Evolutionary conservation across 129 eudicot genomes (phyloP).

Genomic region (Tagetes erecta): DNA sequence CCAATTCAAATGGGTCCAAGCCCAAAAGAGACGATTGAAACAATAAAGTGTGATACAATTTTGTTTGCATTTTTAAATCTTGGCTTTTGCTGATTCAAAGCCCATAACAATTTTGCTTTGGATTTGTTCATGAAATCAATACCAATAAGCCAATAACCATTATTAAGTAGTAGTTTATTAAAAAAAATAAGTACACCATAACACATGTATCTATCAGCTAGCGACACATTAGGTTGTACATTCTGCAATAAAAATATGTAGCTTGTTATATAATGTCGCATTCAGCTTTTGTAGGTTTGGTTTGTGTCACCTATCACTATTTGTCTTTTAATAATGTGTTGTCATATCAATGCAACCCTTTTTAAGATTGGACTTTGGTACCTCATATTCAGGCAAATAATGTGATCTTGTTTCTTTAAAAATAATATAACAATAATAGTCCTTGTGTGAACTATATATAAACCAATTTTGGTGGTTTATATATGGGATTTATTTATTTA

Average conservation of each 20-base stretch:
- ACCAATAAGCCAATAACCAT: neutral
- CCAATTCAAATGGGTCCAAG: neutral
- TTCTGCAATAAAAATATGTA: neutral
- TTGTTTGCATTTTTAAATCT: neutral
- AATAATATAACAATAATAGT: too few species aligned
- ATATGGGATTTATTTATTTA: too few species aligned
- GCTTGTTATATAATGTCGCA: neutral
- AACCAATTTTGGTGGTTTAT: too few species aligned
- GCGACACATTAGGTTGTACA: neutral
- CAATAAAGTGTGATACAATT: neutral
- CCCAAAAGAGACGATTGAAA: neutral
- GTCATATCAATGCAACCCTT: neutral
- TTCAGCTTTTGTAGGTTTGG: constrained; percentile 15
- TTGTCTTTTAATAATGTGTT: constrained; percentile 17
- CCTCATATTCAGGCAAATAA: neutral
- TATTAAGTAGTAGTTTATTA: neutral
- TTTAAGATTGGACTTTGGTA: neutral
- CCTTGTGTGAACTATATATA: too few species aligned
- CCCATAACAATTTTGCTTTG: neutral
- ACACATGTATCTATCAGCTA: neutral
- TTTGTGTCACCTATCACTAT: constrained; percentile 19
- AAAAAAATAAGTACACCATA: neutral
- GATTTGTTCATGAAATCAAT: neutral
- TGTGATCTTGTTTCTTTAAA: constrained; percentile 3
- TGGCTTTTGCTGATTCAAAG: neutral